Evolutionary conservation across 257 asterid species (phyloP), one percentile per base, ranked within the genome.

Genomic region (Linaria vulgaris): DNA sequence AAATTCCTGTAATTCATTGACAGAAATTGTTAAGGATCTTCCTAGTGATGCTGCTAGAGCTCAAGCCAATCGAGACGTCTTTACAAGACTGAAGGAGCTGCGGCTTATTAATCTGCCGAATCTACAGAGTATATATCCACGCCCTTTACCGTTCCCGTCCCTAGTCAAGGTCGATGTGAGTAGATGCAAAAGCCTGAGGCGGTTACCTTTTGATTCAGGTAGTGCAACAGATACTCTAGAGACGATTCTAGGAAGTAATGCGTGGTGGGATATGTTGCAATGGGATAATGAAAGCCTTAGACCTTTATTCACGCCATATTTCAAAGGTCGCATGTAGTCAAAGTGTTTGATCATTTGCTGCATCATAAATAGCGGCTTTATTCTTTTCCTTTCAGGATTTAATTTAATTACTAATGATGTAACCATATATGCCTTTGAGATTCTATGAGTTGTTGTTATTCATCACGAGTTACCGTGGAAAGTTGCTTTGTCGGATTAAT

Each of bases 1-100:
- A 13, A 47, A 69, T 69, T 69, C 61, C 20, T 69, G 74, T 54
- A 51, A 37, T 21, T 69, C 69, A 6, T 61, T 69, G 74, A 48
- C 45, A n/a, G 74, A 61, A 37, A 69, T 69, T 52, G 74, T 69
- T n/a, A 13, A 23, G 39, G 61, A 5, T 48, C 51, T 3, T 20
- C 45, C 66, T 30, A 37, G 50, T 49, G 19, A 8, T 20, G 20
- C 4, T 16, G 17, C 70, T 9, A 46, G 38, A 56, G 41, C 37
- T 34, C 66, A 59, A 51, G 39, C 44, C 27, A 63, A 54, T 9
- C 45, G n/a, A 19, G 54, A 12, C 43, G 5, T 69, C 9, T 69
- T 69, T 16, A 15, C 58, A 17, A 61, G 74, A 52, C 64, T 69
- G 15, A 62, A 69, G 64, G 62, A 45, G 20, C 30, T 61, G 34